phyloP scores from a whole-genome alignment of 2,329 filamentous ascomycete species.

The Ceratocystis destructans region DNA sequence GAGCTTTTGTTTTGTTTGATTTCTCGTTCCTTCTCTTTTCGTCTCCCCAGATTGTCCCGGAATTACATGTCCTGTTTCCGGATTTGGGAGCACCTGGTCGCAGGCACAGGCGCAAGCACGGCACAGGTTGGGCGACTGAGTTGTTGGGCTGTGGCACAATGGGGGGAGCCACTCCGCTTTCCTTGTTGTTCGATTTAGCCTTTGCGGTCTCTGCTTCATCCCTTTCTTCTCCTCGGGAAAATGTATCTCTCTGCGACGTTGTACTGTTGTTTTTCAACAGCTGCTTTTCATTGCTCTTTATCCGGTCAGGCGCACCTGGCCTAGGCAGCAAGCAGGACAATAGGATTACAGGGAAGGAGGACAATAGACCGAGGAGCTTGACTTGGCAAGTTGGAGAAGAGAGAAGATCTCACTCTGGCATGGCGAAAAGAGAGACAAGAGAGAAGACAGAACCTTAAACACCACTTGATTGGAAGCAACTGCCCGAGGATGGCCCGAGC shows the following conservation, averaged over 20 bases:
- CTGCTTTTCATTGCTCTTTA: too few species aligned
- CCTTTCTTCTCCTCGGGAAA: too few species aligned
- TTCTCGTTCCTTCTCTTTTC: too few species aligned
- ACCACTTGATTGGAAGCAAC: not conserved
- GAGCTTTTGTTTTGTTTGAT: too few species aligned
- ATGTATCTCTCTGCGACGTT: too few species aligned
- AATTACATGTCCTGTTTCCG: not conserved
- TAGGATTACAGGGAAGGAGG: not conserved
- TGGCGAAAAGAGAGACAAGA: not conserved
- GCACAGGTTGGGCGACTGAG: not conserved
- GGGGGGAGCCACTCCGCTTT: too few species aligned
- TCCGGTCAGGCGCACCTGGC: not conserved
- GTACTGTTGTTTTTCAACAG: too few species aligned
- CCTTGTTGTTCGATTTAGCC: too few species aligned
- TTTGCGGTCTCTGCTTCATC: too few species aligned
- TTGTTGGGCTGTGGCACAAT: too few species aligned
- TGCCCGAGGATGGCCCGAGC: not conserved
- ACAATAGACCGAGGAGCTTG: not conserved
- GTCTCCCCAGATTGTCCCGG: not conserved
- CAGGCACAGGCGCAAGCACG: not conserved
- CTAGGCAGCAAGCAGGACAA: not conserved
- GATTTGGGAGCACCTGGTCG: not conserved
- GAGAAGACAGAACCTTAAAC: not conserved
- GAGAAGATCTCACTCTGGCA: not conserved
- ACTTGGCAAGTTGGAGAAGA: not conserved